phyloP scores from a whole-genome alignment of 305 asterid species.

The Withania somnifera region DNA sequence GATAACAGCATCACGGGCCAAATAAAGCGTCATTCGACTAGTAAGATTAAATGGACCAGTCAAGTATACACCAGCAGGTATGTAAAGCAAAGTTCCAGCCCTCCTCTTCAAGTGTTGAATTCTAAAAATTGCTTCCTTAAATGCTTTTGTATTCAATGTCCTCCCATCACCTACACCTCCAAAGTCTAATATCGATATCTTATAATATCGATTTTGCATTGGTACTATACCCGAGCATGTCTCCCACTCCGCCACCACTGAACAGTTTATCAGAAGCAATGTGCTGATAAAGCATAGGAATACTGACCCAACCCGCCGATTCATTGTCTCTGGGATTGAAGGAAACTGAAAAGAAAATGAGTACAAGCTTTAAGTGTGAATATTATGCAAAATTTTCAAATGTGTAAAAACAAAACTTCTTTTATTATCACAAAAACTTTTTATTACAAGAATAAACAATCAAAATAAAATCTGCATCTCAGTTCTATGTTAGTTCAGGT shows the following conservation, averaged over 20 bases:
- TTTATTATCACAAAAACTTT: not conserved
- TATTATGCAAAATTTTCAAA: not conserved
- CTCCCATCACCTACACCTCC: slow-evolving; percentile 92
- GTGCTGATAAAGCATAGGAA: slow-evolving; percentile 12
- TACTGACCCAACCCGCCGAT: not conserved
- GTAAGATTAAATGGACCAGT: slow-evolving; percentile 83
- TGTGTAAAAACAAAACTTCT: not conserved
- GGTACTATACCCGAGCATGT: slow-evolving; percentile 93
- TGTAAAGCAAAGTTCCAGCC: slow-evolving; percentile 78
- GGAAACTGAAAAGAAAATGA: not conserved
- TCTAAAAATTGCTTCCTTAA: slow-evolving; percentile 65
- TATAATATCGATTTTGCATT: slow-evolving; percentile 57
- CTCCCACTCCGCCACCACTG: slow-evolving; percentile 22
- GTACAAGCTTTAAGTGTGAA: not conserved
- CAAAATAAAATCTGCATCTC: not conserved
- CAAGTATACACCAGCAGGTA: slow-evolving; percentile 83
- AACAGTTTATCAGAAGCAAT: slow-evolving; percentile 11
- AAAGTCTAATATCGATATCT: slow-evolving; percentile 70
- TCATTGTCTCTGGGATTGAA: not conserved
- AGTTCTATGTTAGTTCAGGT: not conserved
- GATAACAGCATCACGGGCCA: slow-evolving; percentile 76
- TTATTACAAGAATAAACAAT: not conserved
- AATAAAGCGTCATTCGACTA: slow-evolving; percentile 91
- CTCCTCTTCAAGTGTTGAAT: slow-evolving; percentile 69
- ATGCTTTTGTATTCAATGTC: slow-evolving; percentile 81